These are phyloP conservation scores for Kodamaea sagamina DNA, from an alignment of 805 yeast species.

Conservation along the genomic window DNA sequence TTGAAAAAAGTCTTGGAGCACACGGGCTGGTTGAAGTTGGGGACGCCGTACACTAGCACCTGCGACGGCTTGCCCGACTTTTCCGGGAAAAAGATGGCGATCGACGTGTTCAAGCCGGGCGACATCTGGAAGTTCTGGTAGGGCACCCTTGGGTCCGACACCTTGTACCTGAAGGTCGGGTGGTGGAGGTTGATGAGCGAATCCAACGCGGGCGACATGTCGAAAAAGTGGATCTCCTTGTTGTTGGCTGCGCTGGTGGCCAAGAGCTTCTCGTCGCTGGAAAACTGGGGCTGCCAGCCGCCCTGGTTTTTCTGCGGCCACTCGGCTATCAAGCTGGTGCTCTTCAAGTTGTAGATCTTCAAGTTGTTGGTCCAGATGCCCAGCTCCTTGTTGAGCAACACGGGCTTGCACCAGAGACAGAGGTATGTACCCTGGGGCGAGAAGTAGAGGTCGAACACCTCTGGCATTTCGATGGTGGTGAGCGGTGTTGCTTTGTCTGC, in stretches of 20 bases:
- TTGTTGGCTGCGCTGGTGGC: constrained; percentile 57
- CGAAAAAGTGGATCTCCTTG: constrained; percentile 68
- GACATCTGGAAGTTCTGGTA: constrained; percentile 64
- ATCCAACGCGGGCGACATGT: constrained; percentile 37
- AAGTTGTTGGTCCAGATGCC: constrained; percentile 82
- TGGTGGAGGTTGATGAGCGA: constrained; percentile 39
- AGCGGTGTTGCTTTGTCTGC: constrained; percentile 46
- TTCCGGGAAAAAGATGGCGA: constrained; percentile 90
- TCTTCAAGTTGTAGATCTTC: constrained; percentile 62
- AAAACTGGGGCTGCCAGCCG: constrained; percentile 92
- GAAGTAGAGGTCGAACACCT: constrained; percentile 79
- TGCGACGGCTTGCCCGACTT: constrained; percentile 85
- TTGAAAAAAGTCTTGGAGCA: constrained; percentile 89
- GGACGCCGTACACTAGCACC: constrained; percentile 80
- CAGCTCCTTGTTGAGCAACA: constrained; percentile 58
- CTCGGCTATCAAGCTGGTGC: constrained; percentile 52
- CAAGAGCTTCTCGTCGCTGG: constrained; percentile 72
- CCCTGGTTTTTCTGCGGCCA: constrained; percentile 81
- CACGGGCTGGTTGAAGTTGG: constrained; percentile 73
- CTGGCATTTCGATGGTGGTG: constrained; percentile 55
- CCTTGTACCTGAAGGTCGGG: constrained; percentile 59
- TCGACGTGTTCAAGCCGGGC: constrained; percentile 86
- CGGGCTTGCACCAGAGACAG: constrained; percentile 89
- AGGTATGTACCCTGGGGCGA: constrained; percentile 86
- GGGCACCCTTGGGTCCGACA: constrained; percentile 52